phyloP scores from a whole-genome alignment of 306 rosid genomes.

The Casuarina glauca region DNA sequence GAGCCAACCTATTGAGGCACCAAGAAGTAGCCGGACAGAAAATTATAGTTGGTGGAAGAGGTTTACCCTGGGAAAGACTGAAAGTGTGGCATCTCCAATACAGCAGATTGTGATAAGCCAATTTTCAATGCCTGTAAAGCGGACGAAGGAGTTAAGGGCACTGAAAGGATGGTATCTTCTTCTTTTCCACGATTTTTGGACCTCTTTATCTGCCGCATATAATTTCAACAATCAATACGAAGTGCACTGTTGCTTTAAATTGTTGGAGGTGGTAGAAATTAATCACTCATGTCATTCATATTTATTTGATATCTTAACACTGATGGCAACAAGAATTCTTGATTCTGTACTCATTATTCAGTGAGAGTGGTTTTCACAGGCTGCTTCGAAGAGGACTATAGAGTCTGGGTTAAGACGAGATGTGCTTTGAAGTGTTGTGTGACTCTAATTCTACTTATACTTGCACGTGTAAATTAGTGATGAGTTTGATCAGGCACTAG shows the following conservation, averaged over 20 bases:
- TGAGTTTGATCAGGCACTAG: background rate
- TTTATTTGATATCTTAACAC: background rate
- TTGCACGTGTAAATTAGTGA: background rate
- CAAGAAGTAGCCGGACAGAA: conserved; percentile 45
- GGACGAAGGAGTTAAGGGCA: conserved; percentile 83
- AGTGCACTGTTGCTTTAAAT: background rate
- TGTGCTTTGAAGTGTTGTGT: background rate
- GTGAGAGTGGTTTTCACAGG: background rate
- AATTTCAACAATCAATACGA: conserved; percentile 6
- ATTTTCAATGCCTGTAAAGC: conserved; percentile 73
- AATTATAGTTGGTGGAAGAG: conserved; percentile 72
- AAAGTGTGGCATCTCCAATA: conserved; percentile 32
- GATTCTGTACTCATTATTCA: background rate
- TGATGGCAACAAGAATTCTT: background rate
- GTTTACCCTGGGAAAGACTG: conserved; percentile 46
- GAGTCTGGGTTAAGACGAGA: background rate
- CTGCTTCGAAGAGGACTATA: background rate
- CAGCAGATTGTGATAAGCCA: conserved; percentile 43
- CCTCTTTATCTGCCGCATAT: conserved; percentile 1
- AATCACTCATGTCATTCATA: background rate
- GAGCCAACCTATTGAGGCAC: conserved; percentile 56
- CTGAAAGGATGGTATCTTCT: conserved; percentile 77
- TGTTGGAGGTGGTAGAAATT: background rate
- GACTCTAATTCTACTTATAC: background rate
- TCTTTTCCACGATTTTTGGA: background rate